Evolutionary conservation across 2,329 filamentous ascomycete genomes (phyloP), one percentile per base, ranked within the genome.

Genomic region (Chrysoporthe cubensis): DNA sequence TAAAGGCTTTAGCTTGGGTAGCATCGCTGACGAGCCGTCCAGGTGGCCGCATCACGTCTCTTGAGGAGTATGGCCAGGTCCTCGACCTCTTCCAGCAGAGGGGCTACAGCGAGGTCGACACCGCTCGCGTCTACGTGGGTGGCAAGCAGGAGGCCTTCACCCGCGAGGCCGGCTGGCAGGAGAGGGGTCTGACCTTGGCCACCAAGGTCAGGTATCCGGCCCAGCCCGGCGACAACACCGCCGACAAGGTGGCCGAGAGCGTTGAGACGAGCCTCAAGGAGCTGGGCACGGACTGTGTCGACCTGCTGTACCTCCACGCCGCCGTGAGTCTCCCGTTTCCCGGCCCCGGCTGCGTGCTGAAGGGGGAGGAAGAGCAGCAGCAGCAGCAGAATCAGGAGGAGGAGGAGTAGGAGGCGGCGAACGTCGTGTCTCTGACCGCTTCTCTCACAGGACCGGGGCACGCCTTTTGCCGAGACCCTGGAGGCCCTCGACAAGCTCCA

Each of bases 391-490:
- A 14, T 26, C 26, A 44, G 18, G 44, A 14, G n/a, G 14, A 21
- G 8, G 44, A 48, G 16, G 8, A 18, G 16, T 5, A 44, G 18
- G 18, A 50, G 9, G 18, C 21, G 46, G 70, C 70, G 42, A 68
- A 66, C 18, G 66, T 70, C 4, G 71, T 71, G n/a, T 73, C 16
- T 14, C 11, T 34, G 44, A 37, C 46, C 58, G 18, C 60, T 34
- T 46, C 11, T n/a, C 34, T 2, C 7, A 18, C 54, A 69, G 74
- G 86, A 89, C 74, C 87, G 90, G 13, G 87, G 83, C 0, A 86
- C 90, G 1, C 91, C 91, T 0, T 97, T 97, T 74, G 88, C 88
- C 8, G 91, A 96, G 78, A 96, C 94, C 0, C 84, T 97, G 21
- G 86, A 89, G 73, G 91, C 90, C 4, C 84, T 94, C 68, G 87